Evolutionary conservation across 345 rosid species (phyloP).

Genomic region (Brassica incana): DNA sequence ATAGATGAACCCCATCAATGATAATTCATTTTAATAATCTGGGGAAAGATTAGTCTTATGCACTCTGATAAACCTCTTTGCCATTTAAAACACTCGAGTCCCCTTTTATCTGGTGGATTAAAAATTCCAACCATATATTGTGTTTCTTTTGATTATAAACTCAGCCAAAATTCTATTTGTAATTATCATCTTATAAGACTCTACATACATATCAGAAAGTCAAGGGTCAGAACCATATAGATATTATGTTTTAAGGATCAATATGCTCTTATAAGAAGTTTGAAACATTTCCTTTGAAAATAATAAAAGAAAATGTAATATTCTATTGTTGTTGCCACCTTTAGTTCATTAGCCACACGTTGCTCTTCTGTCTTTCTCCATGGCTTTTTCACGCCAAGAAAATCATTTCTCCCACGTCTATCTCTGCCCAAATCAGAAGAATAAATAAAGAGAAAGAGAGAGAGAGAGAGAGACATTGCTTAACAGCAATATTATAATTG

Average conservation of each 20-base stretch:
- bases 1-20: too few relatives aligned
- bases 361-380: not conserved
- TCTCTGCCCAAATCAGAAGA: constrained; percentile 12
- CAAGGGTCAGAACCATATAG: not conserved
- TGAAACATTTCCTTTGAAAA: not conserved
- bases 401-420: constrained; percentile 23
- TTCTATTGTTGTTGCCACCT: constrained; percentile 2
- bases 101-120: too few relatives aligned
- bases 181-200: not conserved
- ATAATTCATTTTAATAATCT: too few relatives aligned
- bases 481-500: not conserved
- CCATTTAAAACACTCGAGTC: too few relatives aligned
- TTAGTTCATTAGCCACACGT: constrained; percentile 2
- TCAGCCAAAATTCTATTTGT: too few relatives aligned
- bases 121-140: too few relatives aligned
- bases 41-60: too few relatives aligned
- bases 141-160: too few relatives aligned
- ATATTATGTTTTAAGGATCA: not conserved
- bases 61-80: too few relatives aligned
- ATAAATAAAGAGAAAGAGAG: constrained; percentile 13
- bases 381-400: not conserved
- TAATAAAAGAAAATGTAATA: not conserved
- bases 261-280: not conserved
- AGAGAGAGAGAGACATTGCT: not conserved
- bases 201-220: not conserved